Evolutionary conservation across 139 green algal genomes (phyloP).

Genomic region (Tetradesmus obliquus): DNA sequence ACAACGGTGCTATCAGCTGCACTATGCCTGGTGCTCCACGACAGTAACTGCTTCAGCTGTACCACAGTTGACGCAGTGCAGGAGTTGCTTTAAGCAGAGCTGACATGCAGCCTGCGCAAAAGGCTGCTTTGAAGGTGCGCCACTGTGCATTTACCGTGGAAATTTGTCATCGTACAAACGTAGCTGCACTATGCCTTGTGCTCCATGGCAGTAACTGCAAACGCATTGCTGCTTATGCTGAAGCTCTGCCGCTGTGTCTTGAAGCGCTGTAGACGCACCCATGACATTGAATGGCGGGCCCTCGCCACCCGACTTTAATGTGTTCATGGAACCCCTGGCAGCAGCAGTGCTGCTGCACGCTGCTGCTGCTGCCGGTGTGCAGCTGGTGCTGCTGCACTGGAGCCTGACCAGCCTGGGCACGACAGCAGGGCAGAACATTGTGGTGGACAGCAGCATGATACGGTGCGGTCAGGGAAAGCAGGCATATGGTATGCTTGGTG

Average conservation of each 20-base stretch:
- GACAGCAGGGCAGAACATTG: neutral
- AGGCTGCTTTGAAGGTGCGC: too few relatives aligned
- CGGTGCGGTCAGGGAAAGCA: neutral
- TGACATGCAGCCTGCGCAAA: too few relatives aligned
- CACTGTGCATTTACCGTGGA: too few relatives aligned
- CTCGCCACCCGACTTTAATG: neutral
- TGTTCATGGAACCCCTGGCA: neutral
- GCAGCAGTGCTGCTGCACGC: neutral
- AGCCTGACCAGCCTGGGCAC: neutral
- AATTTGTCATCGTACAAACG: too few relatives aligned
- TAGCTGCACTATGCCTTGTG: too few relatives aligned
- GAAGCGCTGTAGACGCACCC: neutral
- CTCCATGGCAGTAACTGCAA: too few relatives aligned
- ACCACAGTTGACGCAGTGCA: too few relatives aligned
- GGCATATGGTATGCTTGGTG: too few relatives aligned
- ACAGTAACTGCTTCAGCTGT: too few relatives aligned
- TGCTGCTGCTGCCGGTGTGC: neutral
- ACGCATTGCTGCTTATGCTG: neutral
- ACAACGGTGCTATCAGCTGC: too few relatives aligned
- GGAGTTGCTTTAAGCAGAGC: too few relatives aligned
- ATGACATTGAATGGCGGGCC: neutral
- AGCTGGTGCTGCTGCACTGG: neutral
- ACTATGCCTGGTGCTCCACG: too few relatives aligned
- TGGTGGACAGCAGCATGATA: neutral
- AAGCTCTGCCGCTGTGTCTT: neutral